Base-by-base conservation (phyloP, 169 alveolate species). In the Condylostoma magnum region DNA sequence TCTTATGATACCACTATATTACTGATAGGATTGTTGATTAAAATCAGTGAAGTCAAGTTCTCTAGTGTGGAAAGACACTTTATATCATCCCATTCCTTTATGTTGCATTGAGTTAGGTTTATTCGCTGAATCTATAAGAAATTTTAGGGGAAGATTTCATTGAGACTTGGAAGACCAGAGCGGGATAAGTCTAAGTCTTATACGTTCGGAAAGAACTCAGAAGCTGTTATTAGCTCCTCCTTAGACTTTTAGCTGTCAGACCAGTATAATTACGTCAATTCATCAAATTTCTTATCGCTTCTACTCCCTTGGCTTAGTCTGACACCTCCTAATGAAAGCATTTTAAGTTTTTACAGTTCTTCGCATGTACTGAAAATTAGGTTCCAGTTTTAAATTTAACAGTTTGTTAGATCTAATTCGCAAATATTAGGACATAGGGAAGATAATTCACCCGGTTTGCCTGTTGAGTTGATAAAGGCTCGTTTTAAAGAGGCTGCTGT, bases 371-470 rank as follows among this genome's bases (percentile, higher is more conserved):
- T 22, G 2, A 63, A 18, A 20, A 63, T 41, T n/a, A 43, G 58
- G 20, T n/a, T 25, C 73, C 73, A 63, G 34, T 63, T 28, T 4
- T n/a, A 3, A 27, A 63, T 44, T 15, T 41, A 20, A 15, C 58
- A 43, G 22, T 63, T 37, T 2, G 73, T 43, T n/a, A 63, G 38
- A 44, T 63, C 73, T 5, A 63, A 41, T 63, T 63, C 73, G 27
- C 33, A 15, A 18, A 63, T 43, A 6, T 63, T 63, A 18, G 73
- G 73, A 57, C 73, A 63, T 37, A 36, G 22, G 30, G 12, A 15
- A 22, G 58, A 18, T 37, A 63, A 43, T 28, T 63, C 73, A 2
- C 58, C 73, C 18, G 20, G 58, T 12, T 20, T 28, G 6, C 73
- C 73, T 20, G 73, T 25, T 15, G 37, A 12, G 4, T 25, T n/a